Percentiles rank a stretch among this genome's conserved stretches.
phyloP scores from a whole-genome alignment of 2,329 filamentous ascomycete genomes.

The Penicillium olsonii region DNA sequence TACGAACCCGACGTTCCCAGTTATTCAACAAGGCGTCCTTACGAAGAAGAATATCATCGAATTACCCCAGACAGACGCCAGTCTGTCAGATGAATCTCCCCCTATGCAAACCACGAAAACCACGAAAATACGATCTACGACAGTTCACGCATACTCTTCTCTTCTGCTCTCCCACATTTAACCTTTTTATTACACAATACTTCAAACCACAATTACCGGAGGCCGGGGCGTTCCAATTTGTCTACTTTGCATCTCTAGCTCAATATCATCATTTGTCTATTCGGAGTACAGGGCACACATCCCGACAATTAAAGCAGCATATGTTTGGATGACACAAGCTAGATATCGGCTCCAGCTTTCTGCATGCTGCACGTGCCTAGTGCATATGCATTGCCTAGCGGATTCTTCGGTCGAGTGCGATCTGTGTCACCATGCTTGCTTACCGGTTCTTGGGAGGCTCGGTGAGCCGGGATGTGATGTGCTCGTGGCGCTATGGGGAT shows the following conservation, averaged over 20 bases:
- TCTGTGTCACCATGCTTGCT: conserved; percentile 14
- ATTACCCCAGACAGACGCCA: conserved; percentile 27
- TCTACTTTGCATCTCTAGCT: conserved; percentile 8
- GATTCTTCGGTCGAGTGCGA: conserved; percentile 10
- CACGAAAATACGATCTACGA: conserved; percentile 15
- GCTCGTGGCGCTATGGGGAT: conserved; percentile 1
- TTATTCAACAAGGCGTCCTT: conserved; percentile 1
- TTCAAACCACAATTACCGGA: not conserved
- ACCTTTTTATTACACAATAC: not conserved
- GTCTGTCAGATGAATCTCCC: conserved; percentile 28
- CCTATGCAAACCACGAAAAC: not conserved
- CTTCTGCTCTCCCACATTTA: not conserved
- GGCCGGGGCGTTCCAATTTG: conserved; percentile 5
- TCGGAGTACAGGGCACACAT: not conserved
- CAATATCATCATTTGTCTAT: conserved; percentile 18
- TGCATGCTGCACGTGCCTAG: conserved; percentile 5
- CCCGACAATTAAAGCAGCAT: not conserved
- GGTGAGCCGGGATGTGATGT: not conserved
- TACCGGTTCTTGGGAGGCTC: not conserved
- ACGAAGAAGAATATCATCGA: conserved; percentile 20
- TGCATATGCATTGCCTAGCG: conserved; percentile 5
- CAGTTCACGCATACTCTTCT: conserved; percentile 14
- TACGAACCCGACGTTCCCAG: conserved; percentile 27
- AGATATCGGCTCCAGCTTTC: not conserved
- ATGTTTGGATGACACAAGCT: not conserved